Base-by-base conservation (phyloP, 495 filamentous ascomycete genomes). In the Podospora sp. region DNA sequence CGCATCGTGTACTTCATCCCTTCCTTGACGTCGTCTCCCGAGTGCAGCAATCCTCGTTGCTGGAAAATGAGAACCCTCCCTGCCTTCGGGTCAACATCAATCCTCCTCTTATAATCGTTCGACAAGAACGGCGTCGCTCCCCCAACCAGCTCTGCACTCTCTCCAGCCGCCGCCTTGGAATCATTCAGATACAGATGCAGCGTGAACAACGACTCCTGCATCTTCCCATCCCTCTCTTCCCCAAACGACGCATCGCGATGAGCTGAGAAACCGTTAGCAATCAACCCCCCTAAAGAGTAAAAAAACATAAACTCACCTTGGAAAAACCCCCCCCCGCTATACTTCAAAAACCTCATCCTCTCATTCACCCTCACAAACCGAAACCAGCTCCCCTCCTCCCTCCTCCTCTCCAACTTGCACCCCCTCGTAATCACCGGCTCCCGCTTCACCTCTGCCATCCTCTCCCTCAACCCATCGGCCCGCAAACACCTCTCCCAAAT, bases 161-260 rank as follows among this genome's bases (percentile, higher is more conserved):
- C 65, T 5, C 53, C 62, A 18, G 58, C 76, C 64, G 76, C 79
- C 18, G 77, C 75, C 67, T 76, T 72, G 56, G 77, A 81, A 64
- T 83, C 80, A 73, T 91, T 93, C 60, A 97, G 83, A 75, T 97
- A 97, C 18, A 97, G 76, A 65, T 97, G 94, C 26, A 96, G 77
- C 0, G 94, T 97, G 70, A 88, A 90, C 62, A 87, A 84, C 2
- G 92, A 91, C 73, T 92, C 59, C 11, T 75, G 61, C 0, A 55
- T 85, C 52, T 73, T 75, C 21, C 80, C 72, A 68, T 89, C 85
- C 0, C 69, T 70, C 1, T 85, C 82, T 11, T 89, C 89, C 9
- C 78, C 75, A 72, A 91, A 96, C 16, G 75, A 69, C 20, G 84
- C 90, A 77, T 97, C 93, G 71, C 86, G 88, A 74, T 97, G 93